These are phyloP conservation scores for Syzygium malaccense DNA, from an alignment of 441 rosid genomes.

Conservation along the genomic window DNA sequence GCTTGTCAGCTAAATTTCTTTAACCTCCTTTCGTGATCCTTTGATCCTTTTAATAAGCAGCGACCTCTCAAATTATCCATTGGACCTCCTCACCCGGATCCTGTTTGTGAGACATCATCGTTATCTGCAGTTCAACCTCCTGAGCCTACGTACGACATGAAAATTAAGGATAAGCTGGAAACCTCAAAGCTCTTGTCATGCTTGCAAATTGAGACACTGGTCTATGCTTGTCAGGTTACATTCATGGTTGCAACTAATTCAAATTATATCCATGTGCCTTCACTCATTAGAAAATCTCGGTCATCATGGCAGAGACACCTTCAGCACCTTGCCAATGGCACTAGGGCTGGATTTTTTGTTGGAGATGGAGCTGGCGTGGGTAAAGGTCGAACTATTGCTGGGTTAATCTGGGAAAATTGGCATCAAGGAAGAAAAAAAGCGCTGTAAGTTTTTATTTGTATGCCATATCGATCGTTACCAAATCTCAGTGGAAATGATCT, in stretches of 20 bases:
- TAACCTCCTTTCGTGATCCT: constrained; percentile 2
- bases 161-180: constrained; percentile 74
- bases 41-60: constrained; percentile 32
- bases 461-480: constrained; percentile 5
- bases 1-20: background rate
- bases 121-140: constrained; percentile 98
- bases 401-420: constrained; percentile 98
- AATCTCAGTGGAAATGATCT: constrained; percentile 19
- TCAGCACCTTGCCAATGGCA: constrained; percentile 80
- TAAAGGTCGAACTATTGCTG: constrained; percentile 97
- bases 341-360: constrained; percentile 92
- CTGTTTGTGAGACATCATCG: constrained; percentile 93
- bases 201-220: constrained; percentile 99
- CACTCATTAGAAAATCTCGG: constrained; percentile 16
- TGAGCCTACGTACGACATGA: constrained; percentile 79
- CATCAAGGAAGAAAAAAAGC: constrained; percentile 73
- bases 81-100: constrained; percentile 97
- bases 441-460: constrained; percentile 47
- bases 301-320: constrained; percentile 73
- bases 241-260: constrained; percentile 14
- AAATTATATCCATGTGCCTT: constrained; percentile 9
- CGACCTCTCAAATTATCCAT: constrained; percentile 88
- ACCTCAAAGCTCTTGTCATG: constrained; percentile 73
- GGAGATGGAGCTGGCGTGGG: constrained; percentile 99
- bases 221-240: constrained; percentile 93